These are phyloP conservation scores for Aspergillus hancockii DNA, from an alignment of 495 filamentous ascomycete species.

Conservation along the genomic window DNA sequence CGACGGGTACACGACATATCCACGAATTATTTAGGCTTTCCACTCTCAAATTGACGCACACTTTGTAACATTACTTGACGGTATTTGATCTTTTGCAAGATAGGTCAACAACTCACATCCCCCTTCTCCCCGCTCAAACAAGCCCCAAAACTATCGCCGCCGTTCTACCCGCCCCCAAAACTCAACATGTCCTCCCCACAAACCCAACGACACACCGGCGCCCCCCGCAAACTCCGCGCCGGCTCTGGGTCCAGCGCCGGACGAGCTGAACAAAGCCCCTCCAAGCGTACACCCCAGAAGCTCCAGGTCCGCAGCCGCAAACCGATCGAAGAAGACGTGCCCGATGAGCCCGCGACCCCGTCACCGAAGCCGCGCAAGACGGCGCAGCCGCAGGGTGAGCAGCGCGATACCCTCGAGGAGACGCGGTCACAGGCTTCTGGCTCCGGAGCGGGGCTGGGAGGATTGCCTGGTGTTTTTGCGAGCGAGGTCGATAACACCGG, in stretches of 20 bases:
- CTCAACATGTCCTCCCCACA: neutral
- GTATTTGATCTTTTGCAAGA: neutral
- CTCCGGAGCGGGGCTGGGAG: constrained; percentile 27
- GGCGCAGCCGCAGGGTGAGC: constrained; percentile 27
- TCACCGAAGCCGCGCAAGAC: constrained; percentile 33
- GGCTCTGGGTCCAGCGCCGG: neutral
- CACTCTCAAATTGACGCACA: neutral
- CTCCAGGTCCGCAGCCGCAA: neutral
- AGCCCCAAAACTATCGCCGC: neutral
- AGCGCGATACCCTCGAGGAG: constrained; percentile 32
- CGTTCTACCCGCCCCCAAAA: neutral
- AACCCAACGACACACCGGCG: neutral
- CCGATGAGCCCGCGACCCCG: constrained; percentile 21
- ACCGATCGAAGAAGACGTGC: neutral
- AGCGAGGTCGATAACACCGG: constrained; percentile 28
- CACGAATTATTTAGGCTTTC: neutral
- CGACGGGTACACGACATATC: neutral
- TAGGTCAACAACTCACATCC: neutral
- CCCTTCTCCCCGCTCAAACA: neutral
- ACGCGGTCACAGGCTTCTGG: constrained; percentile 32
- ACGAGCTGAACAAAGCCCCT: neutral
- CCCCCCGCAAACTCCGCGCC: neutral
- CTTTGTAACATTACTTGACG: neutral
- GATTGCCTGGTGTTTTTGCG: constrained; percentile 25
- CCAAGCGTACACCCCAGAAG: neutral